Percentiles rank a stretch among this genome's conserved stretches.
These are phyloP conservation scores for Bruguiera parviflora DNA, from an alignment of 345 rosid genomes.

Conservation along the genomic window DNA sequence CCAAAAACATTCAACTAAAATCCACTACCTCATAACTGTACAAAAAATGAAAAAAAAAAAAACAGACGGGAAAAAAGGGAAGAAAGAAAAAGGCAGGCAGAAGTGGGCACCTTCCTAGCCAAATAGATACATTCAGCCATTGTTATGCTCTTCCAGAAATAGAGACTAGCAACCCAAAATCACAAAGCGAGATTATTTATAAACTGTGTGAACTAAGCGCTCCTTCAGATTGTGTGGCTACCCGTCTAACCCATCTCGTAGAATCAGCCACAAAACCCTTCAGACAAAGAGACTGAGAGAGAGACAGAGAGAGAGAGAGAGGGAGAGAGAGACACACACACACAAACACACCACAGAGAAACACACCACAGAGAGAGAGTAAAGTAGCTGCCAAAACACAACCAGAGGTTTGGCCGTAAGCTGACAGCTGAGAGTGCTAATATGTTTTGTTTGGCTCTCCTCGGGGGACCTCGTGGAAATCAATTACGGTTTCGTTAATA, in stretches of 20 bases:
- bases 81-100: neutral
- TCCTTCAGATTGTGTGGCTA: neutral
- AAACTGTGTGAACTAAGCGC: neutral
- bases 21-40: neutral
- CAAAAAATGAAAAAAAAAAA: neutral
- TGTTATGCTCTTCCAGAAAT: constrained; percentile 32
- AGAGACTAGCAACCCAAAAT: neutral
- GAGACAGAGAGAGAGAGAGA: neutral
- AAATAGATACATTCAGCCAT: constrained; percentile 70
- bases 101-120: constrained; percentile 45
- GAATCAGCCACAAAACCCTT: constrained; percentile 2
- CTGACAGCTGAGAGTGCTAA: neutral
- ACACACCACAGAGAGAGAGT: neutral
- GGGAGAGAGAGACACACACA: too few relatives aligned
- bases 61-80: neutral
- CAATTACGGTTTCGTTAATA: too few relatives aligned
- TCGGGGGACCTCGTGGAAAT: too few relatives aligned
- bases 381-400: constrained; percentile 13
- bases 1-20: constrained; percentile 5
- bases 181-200: neutral
- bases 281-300: neutral
- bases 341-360: too few relatives aligned
- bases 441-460: too few relatives aligned
- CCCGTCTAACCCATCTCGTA: neutral
- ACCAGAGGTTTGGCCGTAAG: neutral